Base-by-base conservation (phyloP, 2,329 filamentous ascomycete species). In the Xylariaceae sp. region DNA sequence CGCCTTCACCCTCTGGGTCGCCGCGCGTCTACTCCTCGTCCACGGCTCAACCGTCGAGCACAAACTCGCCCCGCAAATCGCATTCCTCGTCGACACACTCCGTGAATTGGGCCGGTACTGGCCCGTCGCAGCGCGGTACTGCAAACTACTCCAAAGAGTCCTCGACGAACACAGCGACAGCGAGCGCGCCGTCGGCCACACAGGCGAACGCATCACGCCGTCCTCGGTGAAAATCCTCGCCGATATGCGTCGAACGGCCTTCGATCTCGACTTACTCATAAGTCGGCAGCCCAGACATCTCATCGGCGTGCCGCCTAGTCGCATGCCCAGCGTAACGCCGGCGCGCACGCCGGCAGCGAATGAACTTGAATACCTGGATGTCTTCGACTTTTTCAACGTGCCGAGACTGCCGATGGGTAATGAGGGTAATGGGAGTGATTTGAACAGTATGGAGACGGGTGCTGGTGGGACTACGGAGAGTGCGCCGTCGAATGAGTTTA, bases 341-440 rank as follows among this genome's bases (percentile, higher is more conserved):
- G 82, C 83, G 1, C 82, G 85, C 63, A 88, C 87, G 35, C 89
- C 90, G 0, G 88, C 86, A 8, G 83, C 88, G 1, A 90, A 94
- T 66, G 91, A 96, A 69, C 78, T 96, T 2, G 92, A 96, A 71
- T 96, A 95, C 71, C 78, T 96, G 2, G 92, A 96, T 67, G 89
- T 96, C 0, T 96, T 97, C 71, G 90, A 94, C 67, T 96, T 95
- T 71, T 97, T 96, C 79, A 96, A 96, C 71, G 86, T 95, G 58
- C 92, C 92, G 0, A 80, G 91, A 15, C 76, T 96, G 23, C 82
- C 83, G 0, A 73, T 82, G 18, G 76, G 76, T 35, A 73, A 75
- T 9, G 76, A 78, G 55, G 63, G 64, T 13, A 56, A 62, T 13
- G 59, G 59, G 0, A 64, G 61, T 42, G 66, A 66, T 13, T 59